Evolutionary conservation across 208 protist genomes (phyloP), one percentile per base, ranked within the genome.

Genomic region (Leptomonas pyrrhocoris): DNA sequence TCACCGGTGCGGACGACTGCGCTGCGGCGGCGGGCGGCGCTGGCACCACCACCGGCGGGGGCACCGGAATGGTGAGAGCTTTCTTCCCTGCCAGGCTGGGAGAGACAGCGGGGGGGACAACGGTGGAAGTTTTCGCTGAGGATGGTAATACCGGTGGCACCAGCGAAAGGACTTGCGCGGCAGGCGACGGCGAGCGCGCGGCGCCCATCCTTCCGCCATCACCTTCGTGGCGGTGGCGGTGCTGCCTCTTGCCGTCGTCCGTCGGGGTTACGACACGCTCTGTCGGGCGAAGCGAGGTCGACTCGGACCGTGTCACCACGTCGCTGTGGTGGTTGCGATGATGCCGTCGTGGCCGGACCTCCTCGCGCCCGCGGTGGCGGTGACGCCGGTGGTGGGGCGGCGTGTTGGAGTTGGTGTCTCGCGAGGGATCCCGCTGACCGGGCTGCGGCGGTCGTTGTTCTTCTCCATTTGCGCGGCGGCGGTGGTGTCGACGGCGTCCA

Each of bases 401-500:
- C 2, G 46, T 45, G 46, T 49, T 65, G 9, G 30, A 2, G 31
- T 65, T 45, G 4, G 46, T 19, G 6, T 65, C 60, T 1, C n/a
- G 43, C 1, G n/a, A 11, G 19, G 45, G 60, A 13, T 65, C 31
- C n/a, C 55, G 25, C 15, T 55, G 58, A 15, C 28, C 21, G 15
- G 25, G 25, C 11, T 42, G 11, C 43, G 27, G 23, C 40, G 30
- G 56, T 16, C 43, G 45, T 21, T 21, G 8, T 0, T 15, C 42
- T 15, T 63, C 59, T 34, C 11, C 16, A 13, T 58, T 25, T 2
- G 56, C n/a, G 56, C 31, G 71, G 23, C 57, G 71, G 48, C 60
- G 63, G 27, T 30, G 62, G 63, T 61, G 71, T 13, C 30, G n/a
- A 27, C 63, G 71, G 11, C 63, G 63, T 25, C 43, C 57, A 3